Base-by-base conservation (phyloP, 1,284 basidiomycete species). In the Crocinoboletus sp. region DNA sequence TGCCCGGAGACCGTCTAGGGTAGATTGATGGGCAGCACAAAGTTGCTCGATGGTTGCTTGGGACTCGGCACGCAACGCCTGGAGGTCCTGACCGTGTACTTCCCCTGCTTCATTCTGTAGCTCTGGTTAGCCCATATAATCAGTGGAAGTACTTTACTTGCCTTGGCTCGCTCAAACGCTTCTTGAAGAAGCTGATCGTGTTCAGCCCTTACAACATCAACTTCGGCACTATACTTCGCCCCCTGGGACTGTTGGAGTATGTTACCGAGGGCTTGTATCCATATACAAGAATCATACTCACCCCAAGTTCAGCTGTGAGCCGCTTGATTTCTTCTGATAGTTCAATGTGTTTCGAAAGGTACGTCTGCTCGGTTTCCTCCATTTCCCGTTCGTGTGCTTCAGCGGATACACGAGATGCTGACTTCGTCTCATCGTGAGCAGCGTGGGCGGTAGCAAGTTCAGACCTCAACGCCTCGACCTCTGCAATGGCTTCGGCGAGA, bases 111-210 rank as follows among this genome's bases (percentile, higher is more conserved):
- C 84, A 28, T 69, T 69, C 84, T 89, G 46, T 12, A 46, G 17
- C 30, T 23, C 40, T 35, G 12, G 32, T 43, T 38, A 58, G 50
- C 17, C 1, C 17, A 37, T 28, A 24, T 22, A 43, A 23, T 27
- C 9, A n/a, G 24, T 5, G 22, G 8, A 19, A 11, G 32, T n/a
- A 20, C 40, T 29, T 19, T 37, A 58, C 67, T 34, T 48, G 82
- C 88, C 77, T 88, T 90, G 12, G 88, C 88, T 40, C 75, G 77
- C 52, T 85, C 76, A 59, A 88, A 90, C 3, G 80, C 82, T 48
- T 84, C 77, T 54, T 82, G 68, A 19, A 90, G 65, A 22, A 80
- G 69, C 43, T 71, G 66, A n/a, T 75, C 72, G 49, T 89, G 82
- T 55, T 89, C 83, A 13, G 69, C 73, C 57, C 82, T 82, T 30